These are phyloP conservation scores for Reticulascus tulasneorum DNA, from an alignment of 2,329 filamentous ascomycete genomes.

Conservation along the genomic window DNA sequence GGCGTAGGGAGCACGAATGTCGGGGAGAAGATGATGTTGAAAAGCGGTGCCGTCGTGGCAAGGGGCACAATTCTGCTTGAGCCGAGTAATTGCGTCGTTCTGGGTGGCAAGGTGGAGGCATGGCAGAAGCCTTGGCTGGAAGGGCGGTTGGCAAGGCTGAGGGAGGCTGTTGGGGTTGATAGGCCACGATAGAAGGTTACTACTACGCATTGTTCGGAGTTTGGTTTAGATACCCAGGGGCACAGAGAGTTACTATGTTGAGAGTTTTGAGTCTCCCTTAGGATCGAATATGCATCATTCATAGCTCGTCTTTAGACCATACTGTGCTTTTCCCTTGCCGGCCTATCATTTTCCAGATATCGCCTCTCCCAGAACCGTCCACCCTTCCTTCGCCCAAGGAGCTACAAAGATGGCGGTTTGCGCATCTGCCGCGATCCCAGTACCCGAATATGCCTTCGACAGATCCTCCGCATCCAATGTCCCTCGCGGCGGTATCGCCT, in stretches of 20 bases:
- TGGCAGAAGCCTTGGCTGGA: slow-evolving; percentile 77
- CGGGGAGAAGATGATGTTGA: slow-evolving; percentile 77
- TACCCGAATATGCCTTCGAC: slow-evolving; percentile 69
- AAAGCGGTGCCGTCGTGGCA: slow-evolving; percentile 59
- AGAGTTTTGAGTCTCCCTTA: not conserved
- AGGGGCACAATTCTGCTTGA: slow-evolving; percentile 78
- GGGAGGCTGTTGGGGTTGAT: slow-evolving; percentile 48
- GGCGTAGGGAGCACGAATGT: slow-evolving; percentile 63
- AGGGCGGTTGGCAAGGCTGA: slow-evolving; percentile 65
- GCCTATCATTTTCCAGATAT: slow-evolving; percentile 18
- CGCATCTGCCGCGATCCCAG: slow-evolving; percentile 66
- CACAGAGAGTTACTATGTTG: not conserved
- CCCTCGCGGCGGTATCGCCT: slow-evolving; percentile 69
- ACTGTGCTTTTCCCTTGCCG: not conserved
- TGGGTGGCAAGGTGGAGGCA: slow-evolving; percentile 84
- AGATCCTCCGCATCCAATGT: slow-evolving; percentile 65
- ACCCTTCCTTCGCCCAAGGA: slow-evolving; percentile 69
- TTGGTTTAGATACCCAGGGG: slow-evolving; percentile 7
- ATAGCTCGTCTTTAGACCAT: not conserved
- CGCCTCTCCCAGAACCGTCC: slow-evolving; percentile 51
- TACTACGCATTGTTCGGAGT: slow-evolving; percentile 5
- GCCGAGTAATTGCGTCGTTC: slow-evolving; percentile 59
- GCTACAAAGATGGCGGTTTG: slow-evolving; percentile 75
- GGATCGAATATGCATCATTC: not conserved
- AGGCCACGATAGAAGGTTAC: slow-evolving; percentile 1